Conservation (phyloP, 2,329 filamentous ascomycete species). For the Aspergillus felis region DNA sequence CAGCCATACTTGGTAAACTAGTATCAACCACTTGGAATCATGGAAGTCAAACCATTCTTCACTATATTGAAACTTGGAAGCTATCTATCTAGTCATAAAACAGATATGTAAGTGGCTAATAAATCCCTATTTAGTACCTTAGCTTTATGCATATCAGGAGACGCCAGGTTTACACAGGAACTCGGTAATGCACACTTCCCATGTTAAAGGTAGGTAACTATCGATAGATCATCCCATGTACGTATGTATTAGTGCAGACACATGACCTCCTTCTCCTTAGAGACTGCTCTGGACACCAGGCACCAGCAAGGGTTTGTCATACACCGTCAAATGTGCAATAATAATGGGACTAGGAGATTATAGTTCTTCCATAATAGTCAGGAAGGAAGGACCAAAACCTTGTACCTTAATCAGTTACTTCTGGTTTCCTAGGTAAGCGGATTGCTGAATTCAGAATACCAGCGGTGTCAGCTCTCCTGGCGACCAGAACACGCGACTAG, state of each 20-base stretch:
- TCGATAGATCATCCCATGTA: not conserved
- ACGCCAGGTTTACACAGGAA: too few relatives aligned
- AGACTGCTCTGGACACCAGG: not conserved
- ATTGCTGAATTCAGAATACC: not conserved
- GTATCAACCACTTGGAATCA: not conserved
- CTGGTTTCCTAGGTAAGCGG: not conserved
- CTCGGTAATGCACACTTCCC: not conserved
- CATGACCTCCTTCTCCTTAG: conserved; percentile 6
- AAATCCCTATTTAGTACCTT: not conserved
- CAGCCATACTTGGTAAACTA: not conserved
- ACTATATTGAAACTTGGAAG: not conserved
- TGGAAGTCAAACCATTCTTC: not conserved
- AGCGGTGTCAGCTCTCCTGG: too few relatives aligned
- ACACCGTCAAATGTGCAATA: not conserved
- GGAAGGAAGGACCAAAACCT: not conserved
- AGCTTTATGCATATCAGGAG: not conserved
- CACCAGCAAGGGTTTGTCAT: not conserved
- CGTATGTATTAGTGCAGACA: not conserved
- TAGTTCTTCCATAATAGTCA: not conserved
- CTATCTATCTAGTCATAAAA: not conserved
- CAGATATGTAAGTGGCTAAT: not conserved
- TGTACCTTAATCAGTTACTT: too few relatives aligned
- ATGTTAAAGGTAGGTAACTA: too few relatives aligned
- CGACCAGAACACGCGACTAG: not conserved
- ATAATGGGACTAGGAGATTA: not conserved